Evolutionary conservation across 352 stramenopile species (phyloP).

Genomic region (Phytopythium delawarense): DNA sequence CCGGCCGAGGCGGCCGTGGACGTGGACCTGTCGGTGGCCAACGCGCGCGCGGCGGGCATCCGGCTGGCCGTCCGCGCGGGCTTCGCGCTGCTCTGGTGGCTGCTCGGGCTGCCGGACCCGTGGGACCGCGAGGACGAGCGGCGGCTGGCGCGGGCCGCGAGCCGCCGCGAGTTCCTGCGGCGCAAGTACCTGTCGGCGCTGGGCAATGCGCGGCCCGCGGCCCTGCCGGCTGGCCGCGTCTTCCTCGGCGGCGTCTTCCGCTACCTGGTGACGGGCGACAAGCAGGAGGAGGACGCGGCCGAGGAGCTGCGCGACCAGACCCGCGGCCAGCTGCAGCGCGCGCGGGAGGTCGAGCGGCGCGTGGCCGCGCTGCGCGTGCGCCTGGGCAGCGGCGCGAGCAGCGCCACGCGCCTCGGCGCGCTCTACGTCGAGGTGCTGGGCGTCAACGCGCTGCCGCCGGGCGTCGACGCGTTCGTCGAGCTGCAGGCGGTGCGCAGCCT

Average conservation of each 20-base stretch:
- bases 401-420: constrained; percentile 20
- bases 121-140: constrained; percentile 28
- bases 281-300: constrained; percentile 57
- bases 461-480: constrained; percentile 30
- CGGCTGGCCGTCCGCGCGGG: constrained; percentile 28
- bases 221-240: constrained; percentile 35
- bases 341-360: constrained; percentile 34
- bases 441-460: constrained; percentile 65
- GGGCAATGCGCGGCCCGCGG: constrained; percentile 11
- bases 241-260: constrained; percentile 71
- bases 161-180: constrained; percentile 36
- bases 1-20: not conserved
- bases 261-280: constrained; percentile 69
- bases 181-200: constrained; percentile 51
- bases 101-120: constrained; percentile 28
- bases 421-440: constrained; percentile 55
- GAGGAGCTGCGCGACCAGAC: constrained; percentile 72
- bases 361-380: constrained; percentile 26
- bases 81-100: constrained; percentile 29
- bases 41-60: not conserved
- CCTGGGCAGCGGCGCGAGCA: not conserved
- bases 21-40: not conserved
- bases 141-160: constrained; percentile 15
- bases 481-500: not conserved
- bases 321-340: constrained; percentile 26